phyloP scores from a whole-genome alignment of 805 yeast species.

The Debaryomyces prosopidis region DNA sequence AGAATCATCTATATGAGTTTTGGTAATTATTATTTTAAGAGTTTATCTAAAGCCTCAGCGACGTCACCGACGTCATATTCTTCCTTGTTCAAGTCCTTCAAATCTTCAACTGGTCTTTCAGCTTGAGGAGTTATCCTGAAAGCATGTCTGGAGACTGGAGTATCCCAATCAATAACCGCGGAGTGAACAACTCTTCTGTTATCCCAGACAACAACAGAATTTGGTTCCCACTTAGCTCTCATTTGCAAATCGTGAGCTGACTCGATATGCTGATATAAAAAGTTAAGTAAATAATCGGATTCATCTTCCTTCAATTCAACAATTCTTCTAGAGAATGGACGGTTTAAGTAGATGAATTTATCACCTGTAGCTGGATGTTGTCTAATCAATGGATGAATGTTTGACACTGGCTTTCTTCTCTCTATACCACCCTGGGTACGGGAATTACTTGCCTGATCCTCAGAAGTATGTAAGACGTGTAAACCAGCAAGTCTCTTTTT shows the following conservation, averaged over 20 bases:
- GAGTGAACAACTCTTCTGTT: slow-evolving; percentile 71
- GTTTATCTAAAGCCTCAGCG: slow-evolving; percentile 24
- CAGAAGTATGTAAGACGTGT: slow-evolving; percentile 69
- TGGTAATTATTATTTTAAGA: slow-evolving; percentile 6
- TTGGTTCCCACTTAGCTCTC: slow-evolving; percentile 70
- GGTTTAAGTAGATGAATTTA: slow-evolving; percentile 58
- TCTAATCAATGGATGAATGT: slow-evolving; percentile 70
- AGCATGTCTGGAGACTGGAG: slow-evolving; percentile 68
- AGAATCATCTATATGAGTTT: no score
- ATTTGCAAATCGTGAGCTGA: slow-evolving; percentile 61
- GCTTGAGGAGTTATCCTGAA: slow-evolving; percentile 73
- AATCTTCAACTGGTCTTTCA: slow-evolving; percentile 61
- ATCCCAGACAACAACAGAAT: slow-evolving; percentile 76
- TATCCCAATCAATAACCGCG: slow-evolving; percentile 71
- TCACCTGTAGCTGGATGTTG: slow-evolving; percentile 70
- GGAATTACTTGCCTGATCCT: slow-evolving; percentile 66
- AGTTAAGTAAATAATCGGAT: slow-evolving; percentile 57
- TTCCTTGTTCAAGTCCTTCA: slow-evolving; percentile 39
- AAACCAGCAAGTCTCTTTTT: slow-evolving; percentile 58
- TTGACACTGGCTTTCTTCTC: slow-evolving; percentile 62
- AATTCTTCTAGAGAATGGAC: slow-evolving; percentile 63
- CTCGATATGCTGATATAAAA: slow-evolving; percentile 55
- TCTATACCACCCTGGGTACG: slow-evolving; percentile 58
- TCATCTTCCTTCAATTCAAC: slow-evolving; percentile 75
- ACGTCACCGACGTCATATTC: slow-evolving; percentile 35